Evolutionary conservation across 2,329 filamentous ascomycete species (phyloP).

Genomic region (Penicillium sp.): DNA sequence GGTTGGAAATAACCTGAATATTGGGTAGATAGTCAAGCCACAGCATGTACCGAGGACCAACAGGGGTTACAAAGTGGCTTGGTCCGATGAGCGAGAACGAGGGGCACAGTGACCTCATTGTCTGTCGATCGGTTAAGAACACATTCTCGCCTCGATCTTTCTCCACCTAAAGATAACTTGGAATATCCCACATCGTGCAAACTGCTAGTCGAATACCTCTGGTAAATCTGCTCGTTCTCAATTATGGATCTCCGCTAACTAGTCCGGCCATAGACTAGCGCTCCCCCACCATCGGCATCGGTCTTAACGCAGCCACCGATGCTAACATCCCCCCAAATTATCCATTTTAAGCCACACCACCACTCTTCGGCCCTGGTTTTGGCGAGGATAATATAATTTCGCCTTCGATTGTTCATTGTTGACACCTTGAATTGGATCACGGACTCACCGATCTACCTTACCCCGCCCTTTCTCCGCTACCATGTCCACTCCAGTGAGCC

Average conservation of each 20-base stretch:
- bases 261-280: slow-evolving; percentile 10
- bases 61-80: not conserved
- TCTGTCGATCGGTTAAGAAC: slow-evolving; percentile 1
- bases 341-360: not conserved
- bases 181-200: not conserved
- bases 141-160: not conserved
- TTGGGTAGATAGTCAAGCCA: not conserved
- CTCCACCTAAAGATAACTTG: not conserved
- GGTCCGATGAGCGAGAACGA: not conserved
- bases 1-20: not conserved
- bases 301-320: not conserved
- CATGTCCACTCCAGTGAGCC: slow-evolving; percentile 33
- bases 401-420: not conserved
- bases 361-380: not conserved
- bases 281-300: not conserved
- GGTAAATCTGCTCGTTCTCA: not conserved
- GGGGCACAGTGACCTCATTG: slow-evolving; percentile 9
- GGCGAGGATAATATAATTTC: not conserved
- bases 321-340: not conserved
- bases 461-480: not conserved
- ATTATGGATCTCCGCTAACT: slow-evolving; percentile 3
- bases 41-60: not conserved
- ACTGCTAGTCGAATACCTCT: not conserved
- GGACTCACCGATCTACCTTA: not conserved
- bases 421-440: not conserved